phyloP scores from a whole-genome alignment of 805 yeast species.

The Vanderwaltozyma verrucispora region DNA sequence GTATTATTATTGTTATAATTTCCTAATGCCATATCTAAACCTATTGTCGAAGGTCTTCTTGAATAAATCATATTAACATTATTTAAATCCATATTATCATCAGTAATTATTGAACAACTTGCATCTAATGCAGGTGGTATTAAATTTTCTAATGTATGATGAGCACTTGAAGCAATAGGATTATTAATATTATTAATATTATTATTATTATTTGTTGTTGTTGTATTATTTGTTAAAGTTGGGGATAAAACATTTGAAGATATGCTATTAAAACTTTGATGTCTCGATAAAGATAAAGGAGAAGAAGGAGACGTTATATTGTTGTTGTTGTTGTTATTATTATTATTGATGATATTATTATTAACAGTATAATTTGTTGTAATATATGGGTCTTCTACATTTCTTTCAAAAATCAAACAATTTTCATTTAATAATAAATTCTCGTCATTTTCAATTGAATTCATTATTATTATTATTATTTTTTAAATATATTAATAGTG shows the following conservation, averaged over 20 bases:
- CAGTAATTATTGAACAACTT: constrained; percentile 52
- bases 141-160: constrained; percentile 43
- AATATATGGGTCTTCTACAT: constrained; percentile 47
- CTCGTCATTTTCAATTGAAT: neutral
- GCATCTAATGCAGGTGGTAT: constrained; percentile 82
- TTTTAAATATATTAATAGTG: no score
- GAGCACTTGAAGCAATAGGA: constrained; percentile 1
- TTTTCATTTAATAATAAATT: neutral
- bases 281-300: constrained; percentile 2
- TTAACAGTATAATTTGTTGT: constrained; percentile 1
- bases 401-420: constrained; percentile 48
- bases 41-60: constrained; percentile 46
- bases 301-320: constrained; percentile 1
- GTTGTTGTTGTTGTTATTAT: constrained; percentile 4
- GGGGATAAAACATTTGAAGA: neutral
- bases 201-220: neutral
- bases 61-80: constrained; percentile 62
- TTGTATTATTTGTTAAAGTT: neutral
- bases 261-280: neutral
- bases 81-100: constrained; percentile 48
- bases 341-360: constrained; percentile 4
- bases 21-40: constrained; percentile 31
- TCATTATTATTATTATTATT: no score
- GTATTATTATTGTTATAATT: constrained; percentile 17
- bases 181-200: neutral